A percentile compares a stretch with the other conserved stretches of the same genome.
These are phyloP conservation scores for Lachancea waltii DNA, from an alignment of 805 yeast genomes.

Conservation along the genomic window DNA sequence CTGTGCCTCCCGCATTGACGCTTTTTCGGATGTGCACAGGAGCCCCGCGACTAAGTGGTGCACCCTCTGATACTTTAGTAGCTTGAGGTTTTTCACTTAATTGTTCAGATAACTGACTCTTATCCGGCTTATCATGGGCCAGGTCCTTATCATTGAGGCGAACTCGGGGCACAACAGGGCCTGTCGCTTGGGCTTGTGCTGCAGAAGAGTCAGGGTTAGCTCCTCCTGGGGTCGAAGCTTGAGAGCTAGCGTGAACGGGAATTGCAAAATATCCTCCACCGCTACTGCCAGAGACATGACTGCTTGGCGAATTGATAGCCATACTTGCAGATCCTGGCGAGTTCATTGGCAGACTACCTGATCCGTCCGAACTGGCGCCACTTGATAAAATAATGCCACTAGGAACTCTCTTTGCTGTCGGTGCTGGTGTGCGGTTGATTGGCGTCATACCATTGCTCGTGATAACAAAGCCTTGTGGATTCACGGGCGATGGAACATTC, in stretches of 20 bases:
- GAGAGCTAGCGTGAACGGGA: constrained; percentile 24
- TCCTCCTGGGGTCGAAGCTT: constrained; percentile 16
- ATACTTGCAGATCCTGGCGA: constrained; percentile 4
- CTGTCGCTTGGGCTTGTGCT: constrained; percentile 7
- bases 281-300: constrained; percentile 24
- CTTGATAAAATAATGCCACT: constrained; percentile 4
- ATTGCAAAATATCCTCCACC: constrained; percentile 33
- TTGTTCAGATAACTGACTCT: background rate
- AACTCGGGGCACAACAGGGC: constrained; percentile 15
- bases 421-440: constrained; percentile 1
- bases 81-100: background rate
- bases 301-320: constrained; percentile 19
- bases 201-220: constrained; percentile 7
- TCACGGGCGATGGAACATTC: constrained; percentile 1
- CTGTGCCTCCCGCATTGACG: constrained; percentile 12
- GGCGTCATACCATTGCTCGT: constrained; percentile 23
- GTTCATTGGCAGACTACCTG: constrained; percentile 1
- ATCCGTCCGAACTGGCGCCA: constrained; percentile 6
- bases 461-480: constrained; percentile 12
- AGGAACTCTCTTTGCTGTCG: constrained; percentile 1
- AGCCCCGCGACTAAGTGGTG: constrained; percentile 4
- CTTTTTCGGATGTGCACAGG: constrained; percentile 14
- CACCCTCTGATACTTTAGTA: constrained; percentile 5
- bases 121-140: constrained; percentile 3
- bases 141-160: constrained; percentile 19